Evolutionary conservation across 2,329 filamentous ascomycete species (phyloP).

Genomic region (Claviceps quebecensis): DNA sequence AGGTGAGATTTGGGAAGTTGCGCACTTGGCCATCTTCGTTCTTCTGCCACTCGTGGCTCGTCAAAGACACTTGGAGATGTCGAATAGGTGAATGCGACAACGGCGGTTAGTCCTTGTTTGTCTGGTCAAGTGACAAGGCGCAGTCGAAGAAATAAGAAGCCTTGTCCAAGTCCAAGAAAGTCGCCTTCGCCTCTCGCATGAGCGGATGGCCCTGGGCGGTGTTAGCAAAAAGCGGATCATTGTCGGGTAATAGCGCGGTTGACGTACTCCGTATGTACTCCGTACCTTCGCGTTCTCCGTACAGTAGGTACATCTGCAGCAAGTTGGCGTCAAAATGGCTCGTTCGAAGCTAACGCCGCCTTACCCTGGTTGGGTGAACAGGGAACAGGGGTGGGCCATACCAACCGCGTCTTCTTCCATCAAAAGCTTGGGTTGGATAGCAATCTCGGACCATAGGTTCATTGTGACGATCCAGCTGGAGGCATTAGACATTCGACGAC

Average conservation of each 20-base stretch:
- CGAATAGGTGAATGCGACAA: too few species aligned
- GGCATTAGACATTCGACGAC: neutral
- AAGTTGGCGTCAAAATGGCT: too few species aligned
- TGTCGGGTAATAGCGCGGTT: constrained; percentile 1
- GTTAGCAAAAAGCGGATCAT: constrained; percentile 1
- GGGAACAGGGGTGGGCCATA: constrained; percentile 1
- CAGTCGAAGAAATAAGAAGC: too few species aligned
- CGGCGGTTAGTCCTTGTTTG: too few species aligned
- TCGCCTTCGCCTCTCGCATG: too few species aligned
- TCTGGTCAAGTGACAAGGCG: too few species aligned
- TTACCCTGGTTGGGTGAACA: neutral
- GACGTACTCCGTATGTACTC: neutral
- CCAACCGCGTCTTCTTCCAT: constrained; percentile 4
- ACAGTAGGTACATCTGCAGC: too few species aligned
- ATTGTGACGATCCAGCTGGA: neutral
- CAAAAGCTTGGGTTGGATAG: constrained; percentile 4
- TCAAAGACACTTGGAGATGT: too few species aligned
- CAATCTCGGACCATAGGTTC: neutral
- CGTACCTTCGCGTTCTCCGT: neutral
- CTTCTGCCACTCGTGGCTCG: too few species aligned
- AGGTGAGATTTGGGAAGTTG: neutral
- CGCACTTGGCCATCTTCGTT: constrained; percentile 1
- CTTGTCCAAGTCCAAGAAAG: too few species aligned
- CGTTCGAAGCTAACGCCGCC: neutral
- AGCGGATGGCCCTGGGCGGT: too few species aligned